A percentile compares a stretch with the other conserved stretches of the same genome.
Conservation (phyloP, 371 early-diverging fungal genomes). For the Mucor mucedo region DNA sequence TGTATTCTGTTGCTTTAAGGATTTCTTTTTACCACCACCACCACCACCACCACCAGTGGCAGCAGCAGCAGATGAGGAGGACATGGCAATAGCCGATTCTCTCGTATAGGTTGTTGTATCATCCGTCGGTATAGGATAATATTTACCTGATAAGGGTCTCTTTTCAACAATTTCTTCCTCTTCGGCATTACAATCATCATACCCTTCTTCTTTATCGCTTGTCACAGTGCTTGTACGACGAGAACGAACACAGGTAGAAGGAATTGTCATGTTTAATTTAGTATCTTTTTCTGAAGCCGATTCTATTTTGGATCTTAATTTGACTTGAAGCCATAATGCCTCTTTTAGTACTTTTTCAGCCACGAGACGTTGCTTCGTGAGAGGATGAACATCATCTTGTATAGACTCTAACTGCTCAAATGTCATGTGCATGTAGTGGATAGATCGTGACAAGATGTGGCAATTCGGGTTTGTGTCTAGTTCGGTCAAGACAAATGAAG, state of each 20-base stretch:
- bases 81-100: conserved; percentile 39
- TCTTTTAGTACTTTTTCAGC: conserved; percentile 46
- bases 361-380: conserved; percentile 41
- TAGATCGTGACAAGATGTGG: conserved; percentile 38
- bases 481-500: conserved; percentile 6
- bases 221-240: not conserved
- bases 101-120: conserved; percentile 61
- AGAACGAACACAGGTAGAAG: not conserved
- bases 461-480: conserved; percentile 14
- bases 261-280: conserved; percentile 35
- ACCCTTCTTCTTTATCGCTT: not conserved
- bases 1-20: not conserved
- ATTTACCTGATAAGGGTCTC: not conserved
- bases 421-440: conserved; percentile 64
- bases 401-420: conserved; percentile 59
- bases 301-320: conserved; percentile 54
- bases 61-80: conserved; percentile 12
- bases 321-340: conserved; percentile 62
- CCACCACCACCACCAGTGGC: no score
- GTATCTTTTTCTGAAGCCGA: conserved; percentile 44
- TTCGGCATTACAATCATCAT: not conserved
- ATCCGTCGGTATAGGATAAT: conserved; percentile 50
- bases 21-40: not conserved
- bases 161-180: conserved; percentile 3
- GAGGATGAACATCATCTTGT: conserved; percentile 47